Evolutionary conservation across 306 rosid species (phyloP), one percentile per base, ranked within the genome.

Genomic region (Malus orientalis): DNA sequence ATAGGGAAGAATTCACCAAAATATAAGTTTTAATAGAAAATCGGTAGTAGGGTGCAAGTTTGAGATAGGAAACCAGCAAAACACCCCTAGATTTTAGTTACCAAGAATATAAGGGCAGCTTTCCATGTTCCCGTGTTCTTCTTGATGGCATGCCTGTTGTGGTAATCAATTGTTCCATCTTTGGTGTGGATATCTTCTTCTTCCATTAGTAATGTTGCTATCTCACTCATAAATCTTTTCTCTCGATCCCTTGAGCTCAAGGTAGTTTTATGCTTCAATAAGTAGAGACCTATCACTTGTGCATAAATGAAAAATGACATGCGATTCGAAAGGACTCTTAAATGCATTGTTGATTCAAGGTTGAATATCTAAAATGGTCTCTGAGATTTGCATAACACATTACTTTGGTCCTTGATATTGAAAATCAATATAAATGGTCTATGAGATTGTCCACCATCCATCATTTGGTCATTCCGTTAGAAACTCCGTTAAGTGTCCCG

Each of bases 61-160:
- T 12, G 12, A 42, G 12, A 42, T 3, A 9, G 45, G 3, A 42
- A 42, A 42, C 11, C 1, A 10, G 45, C 45, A 42, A 9, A 42
- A 42, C 45, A 42, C 12, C 6, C 12, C 1, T 10, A 42, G 12
- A 38, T 38, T 4, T 62, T 59, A 45, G 7, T 42, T 76, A 76
- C 80, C 81, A 18, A 76, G 77, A 38, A 75, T 76, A 49, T 70
- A 76, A 55, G 73, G 76, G 29, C 84, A 81, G 84, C 73, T 30
- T 57, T 70, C 81, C 81, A 81, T 5, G 80, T 75, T 80, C 84
- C 80, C 27, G 84, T 75, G 15, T 75, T n/a, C 8, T 23, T 76
- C 77, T 65, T 81, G 45, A 70, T 29, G 16, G 84, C 84, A 62
- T 78, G 81, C 40, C 44, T 30, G 44, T 76, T 81, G 27, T 36